phyloP scores from a whole-genome alignment of 495 filamentous ascomycete species.

The Penicillium parvum region DNA sequence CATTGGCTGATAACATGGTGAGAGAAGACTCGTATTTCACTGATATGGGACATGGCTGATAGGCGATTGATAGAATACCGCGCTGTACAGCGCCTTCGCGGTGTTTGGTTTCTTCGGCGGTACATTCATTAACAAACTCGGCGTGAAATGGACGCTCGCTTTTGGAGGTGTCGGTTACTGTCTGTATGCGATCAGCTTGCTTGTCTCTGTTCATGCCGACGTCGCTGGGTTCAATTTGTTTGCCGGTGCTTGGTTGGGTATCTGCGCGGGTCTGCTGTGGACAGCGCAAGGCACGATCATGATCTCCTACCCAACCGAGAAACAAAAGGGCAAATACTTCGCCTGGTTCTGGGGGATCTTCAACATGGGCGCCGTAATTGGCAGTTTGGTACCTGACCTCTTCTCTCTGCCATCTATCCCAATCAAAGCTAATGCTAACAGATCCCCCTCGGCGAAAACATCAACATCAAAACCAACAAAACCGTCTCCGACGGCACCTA shows the following conservation, averaged over 20 bases:
- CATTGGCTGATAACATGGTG: constrained; percentile 32
- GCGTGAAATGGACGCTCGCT: constrained; percentile 31
- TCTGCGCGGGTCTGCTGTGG: constrained; percentile 45
- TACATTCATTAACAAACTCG: constrained; percentile 37
- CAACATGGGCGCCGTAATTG: constrained; percentile 43
- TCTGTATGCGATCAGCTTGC: constrained; percentile 35
- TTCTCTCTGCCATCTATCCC: neutral
- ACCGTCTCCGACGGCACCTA: constrained; percentile 43
- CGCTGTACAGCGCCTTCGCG: constrained; percentile 54
- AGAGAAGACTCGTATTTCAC: neutral
- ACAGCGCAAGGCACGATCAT: constrained; percentile 47
- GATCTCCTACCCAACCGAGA: constrained; percentile 44
- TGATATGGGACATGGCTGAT: neutral
- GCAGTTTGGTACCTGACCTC: constrained; percentile 36
- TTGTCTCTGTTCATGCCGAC: constrained; percentile 60
- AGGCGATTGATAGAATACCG: constrained; percentile 34
- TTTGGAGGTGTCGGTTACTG: constrained; percentile 41
- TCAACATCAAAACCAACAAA: constrained; percentile 22
- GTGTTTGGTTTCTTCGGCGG: constrained; percentile 48
- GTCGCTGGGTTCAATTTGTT: constrained; percentile 72
- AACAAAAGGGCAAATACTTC: constrained; percentile 40
- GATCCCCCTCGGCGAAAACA: constrained; percentile 38
- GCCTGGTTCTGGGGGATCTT: constrained; percentile 49
- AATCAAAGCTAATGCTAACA: neutral
- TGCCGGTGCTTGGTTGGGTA: constrained; percentile 39